These are phyloP conservation scores for Tympanopsis confertula DNA, from an alignment of 2,329 filamentous ascomycete genomes.

Conservation along the genomic window DNA sequence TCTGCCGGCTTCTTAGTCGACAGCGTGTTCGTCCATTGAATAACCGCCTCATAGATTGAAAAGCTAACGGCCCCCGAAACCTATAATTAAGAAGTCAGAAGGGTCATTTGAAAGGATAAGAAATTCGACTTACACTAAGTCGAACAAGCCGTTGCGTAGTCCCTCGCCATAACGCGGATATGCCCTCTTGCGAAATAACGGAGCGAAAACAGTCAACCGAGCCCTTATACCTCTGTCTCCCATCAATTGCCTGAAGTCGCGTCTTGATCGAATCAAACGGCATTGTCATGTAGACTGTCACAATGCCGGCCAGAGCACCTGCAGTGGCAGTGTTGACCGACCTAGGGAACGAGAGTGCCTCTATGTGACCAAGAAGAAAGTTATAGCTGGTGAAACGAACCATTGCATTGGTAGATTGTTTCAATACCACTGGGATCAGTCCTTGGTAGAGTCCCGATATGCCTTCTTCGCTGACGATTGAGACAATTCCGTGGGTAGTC, in stretches of 20 bases:
- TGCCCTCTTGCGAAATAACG: not conserved
- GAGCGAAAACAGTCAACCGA: slow-evolving; percentile 1
- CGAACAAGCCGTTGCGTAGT: slow-evolving; percentile 4
- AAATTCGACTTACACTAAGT: slow-evolving; percentile 3
- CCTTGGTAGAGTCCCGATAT: slow-evolving; percentile 8
- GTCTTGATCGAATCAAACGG: slow-evolving; percentile 13
- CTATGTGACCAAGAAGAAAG: slow-evolving; percentile 7
- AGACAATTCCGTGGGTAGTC: slow-evolving; percentile 1
- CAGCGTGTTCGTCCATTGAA: not conserved
- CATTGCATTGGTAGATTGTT: slow-evolving; percentile 11
- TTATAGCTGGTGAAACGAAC: slow-evolving; percentile 11
- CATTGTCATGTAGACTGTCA: slow-evolving; percentile 11
- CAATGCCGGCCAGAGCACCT: slow-evolving; percentile 8
- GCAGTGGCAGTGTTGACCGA: slow-evolving; percentile 6
- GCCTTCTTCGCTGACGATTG: slow-evolving; percentile 5
- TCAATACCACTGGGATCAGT: slow-evolving; percentile 8
- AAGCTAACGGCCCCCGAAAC: not conserved
- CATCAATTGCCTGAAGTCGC: slow-evolving; percentile 7
- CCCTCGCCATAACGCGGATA: slow-evolving; percentile 2
- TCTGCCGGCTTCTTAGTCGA: too few species aligned
- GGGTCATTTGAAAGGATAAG: too few species aligned
- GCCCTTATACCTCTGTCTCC: not conserved
- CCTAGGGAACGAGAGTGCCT: slow-evolving; percentile 1
- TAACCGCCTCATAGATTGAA: not conserved
- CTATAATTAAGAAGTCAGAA: too few species aligned